Evolutionary conservation across 257 asterid species (phyloP).

Genomic region (Solanum corneliomulleri): DNA sequence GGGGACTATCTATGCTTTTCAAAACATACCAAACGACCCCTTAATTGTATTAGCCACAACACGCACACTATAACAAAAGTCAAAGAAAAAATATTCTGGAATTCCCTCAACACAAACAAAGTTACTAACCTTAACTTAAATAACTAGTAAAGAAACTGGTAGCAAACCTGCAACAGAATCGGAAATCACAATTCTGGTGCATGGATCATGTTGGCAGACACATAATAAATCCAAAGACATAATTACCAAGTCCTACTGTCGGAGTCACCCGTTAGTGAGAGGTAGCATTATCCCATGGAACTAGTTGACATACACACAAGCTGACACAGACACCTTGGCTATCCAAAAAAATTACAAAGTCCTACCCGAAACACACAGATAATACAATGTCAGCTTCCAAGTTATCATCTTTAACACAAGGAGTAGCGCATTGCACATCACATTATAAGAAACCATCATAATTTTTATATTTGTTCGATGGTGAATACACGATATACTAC

Average conservation of each 20-base stretch:
- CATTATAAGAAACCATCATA: not conserved
- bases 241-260: not conserved
- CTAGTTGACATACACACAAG: not conserved
- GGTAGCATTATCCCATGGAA: not conserved
- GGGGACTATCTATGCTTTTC: not conserved
- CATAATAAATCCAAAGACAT: not conserved
- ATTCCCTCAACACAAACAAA: not conserved
- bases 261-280: not conserved
- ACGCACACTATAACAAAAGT: not conserved
- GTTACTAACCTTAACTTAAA: not conserved
- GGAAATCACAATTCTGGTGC: not conserved
- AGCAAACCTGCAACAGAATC: not conserved
- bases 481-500: not conserved
- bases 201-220: not conserved
- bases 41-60: not conserved
- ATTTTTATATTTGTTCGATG: not conserved
- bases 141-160: not conserved
- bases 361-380: not conserved
- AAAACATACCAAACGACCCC: not conserved
- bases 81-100: not conserved
- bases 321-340: not conserved
- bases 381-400: not conserved
- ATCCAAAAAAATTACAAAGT: not conserved
- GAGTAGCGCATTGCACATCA: not conserved
- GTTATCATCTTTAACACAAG: not conserved